Percentiles rank a stretch among this genome's conserved stretches.
These are phyloP conservation scores for Tieghemostelium lacteum DNA, from an alignment of 78 protist genomes.

Conservation along the genomic window DNA sequence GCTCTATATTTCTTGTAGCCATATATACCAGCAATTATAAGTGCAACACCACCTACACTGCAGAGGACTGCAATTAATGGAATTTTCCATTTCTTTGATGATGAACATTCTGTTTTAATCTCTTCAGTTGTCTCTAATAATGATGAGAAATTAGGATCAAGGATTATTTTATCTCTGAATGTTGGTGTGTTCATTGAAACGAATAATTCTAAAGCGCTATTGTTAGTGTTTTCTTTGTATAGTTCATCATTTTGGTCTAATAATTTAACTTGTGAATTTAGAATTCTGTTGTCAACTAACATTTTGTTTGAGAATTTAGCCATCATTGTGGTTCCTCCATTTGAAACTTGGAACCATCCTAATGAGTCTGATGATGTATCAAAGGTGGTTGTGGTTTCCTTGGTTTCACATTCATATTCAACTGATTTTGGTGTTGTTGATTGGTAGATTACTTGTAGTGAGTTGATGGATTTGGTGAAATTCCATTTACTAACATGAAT, in stretches of 20 bases:
- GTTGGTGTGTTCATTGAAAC: not conserved
- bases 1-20: not conserved
- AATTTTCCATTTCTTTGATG: conserved; percentile 39
- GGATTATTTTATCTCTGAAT: not conserved
- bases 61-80: conserved; percentile 21
- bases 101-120: not conserved
- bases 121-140: not conserved
- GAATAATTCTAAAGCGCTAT: not conserved
- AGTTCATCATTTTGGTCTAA: not conserved
- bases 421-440: not conserved
- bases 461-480: not conserved
- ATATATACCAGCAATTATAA: not conserved
- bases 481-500: conserved; percentile 11
- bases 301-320: conserved; percentile 50
- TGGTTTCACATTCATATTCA: not conserved
- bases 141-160: conserved; percentile 1
- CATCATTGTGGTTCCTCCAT: conserved; percentile 23
- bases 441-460: conserved; percentile 31
- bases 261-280: not conserved
- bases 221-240: not conserved
- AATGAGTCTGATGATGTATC: not conserved
- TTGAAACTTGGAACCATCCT: conserved; percentile 37
- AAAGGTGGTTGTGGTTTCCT: not conserved
- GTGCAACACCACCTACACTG: conserved; percentile 23
- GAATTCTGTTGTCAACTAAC: conserved; percentile 27